Percentiles rank a stretch among this genome's conserved stretches.
Evolutionary conservation across 352 stramenopile species (phyloP).

Genomic region (Hyaloperonospora arabidopsidis): DNA sequence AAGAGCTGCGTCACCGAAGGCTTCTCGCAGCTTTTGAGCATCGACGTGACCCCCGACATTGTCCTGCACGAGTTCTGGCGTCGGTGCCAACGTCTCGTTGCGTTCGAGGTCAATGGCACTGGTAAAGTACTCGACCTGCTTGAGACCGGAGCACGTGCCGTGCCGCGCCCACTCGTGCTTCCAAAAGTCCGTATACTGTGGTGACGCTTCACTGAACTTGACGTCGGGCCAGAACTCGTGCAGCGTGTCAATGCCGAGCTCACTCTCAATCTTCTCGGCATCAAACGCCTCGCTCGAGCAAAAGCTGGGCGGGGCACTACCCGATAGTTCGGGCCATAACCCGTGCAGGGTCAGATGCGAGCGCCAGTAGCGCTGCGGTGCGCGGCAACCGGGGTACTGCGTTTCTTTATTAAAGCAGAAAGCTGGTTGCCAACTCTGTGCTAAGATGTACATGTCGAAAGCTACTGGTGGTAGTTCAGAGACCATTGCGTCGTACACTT

Average conservation of each 20-base stretch:
- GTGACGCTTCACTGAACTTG: constrained; percentile 47
- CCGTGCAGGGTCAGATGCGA: constrained; percentile 86
- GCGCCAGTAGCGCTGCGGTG: constrained; percentile 64
- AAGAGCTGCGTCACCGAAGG: constrained; percentile 34
- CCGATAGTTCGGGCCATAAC: constrained; percentile 76
- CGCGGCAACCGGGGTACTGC: constrained; percentile 60
- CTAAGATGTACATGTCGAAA: constrained; percentile 88
- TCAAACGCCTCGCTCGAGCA: constrained; percentile 75
- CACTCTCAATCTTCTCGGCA: constrained; percentile 40
- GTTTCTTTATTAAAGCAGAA: constrained; percentile 64
- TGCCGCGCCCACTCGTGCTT: constrained; percentile 91
- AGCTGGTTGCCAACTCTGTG: constrained; percentile 84
- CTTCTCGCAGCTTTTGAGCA: constrained; percentile 34
- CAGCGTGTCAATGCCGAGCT: constrained; percentile 63
- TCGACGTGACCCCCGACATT: constrained; percentile 49
- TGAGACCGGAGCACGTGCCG: constrained; percentile 87
- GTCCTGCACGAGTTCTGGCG: constrained; percentile 52
- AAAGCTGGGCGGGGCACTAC: constrained; percentile 61
- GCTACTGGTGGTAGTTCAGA: constrained; percentile 8
- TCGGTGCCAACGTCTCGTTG: constrained; percentile 57
- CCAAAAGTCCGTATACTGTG: constrained; percentile 84
- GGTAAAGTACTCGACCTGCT: constrained; percentile 81
- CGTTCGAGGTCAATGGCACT: constrained; percentile 69
- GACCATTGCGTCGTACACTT: constrained; percentile 30
- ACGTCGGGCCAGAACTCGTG: constrained; percentile 84